Evolutionary conservation across 1,139 yeast genomes (phyloP), one percentile per base, ranked within the genome.

Genomic region (Eremothecium coryli): DNA sequence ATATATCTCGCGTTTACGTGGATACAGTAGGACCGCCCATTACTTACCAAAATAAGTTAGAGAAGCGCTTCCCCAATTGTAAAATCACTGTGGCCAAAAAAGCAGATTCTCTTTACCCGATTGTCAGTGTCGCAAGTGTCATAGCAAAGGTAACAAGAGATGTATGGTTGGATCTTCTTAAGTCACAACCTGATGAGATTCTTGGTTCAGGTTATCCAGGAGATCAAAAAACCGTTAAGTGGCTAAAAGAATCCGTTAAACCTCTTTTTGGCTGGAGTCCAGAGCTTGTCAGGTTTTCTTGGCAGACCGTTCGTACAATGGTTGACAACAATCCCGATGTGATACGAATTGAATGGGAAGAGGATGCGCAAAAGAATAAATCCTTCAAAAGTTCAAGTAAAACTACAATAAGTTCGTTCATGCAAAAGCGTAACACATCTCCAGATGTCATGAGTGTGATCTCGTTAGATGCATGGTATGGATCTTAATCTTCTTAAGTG

Each of bases 21-120:
- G 99, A 93, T 53, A 93, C 99, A 0, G 98, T 93, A 23, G 98
- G 99, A 0, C 96, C 97, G 1, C 97, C 98, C 4, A 71, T 61
- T 1, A 65, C 80, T 26, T 93, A 93, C 54, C 94, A 82, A 50
- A 73, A 69, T 14, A 90, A 88, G 56, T 64, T 93, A 32, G 70
- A 73, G 40, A 58, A 60, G 18, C 59, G 72, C 35, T 93, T 93
- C 51, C 95, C 96, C 0, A 60, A 58, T 1, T 62, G 85, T 24
- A 71, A 71, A 38, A 70, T 93, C 28, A 80, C 86, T 0, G 98
- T 93, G n/a, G 73, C 94, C 11, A 93, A 90, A 53, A 90, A 90
- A 54, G 98, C 98, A 0, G 98, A 93, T 63, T 76, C 95, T 18
- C 54, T 85, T n/a, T 90, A 70, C 54, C 96, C 97, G 0, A 79